Evolutionary conservation across 2,329 filamentous ascomycete genomes (phyloP), one percentile per base, ranked within the genome.

Genomic region (Paecilomyces dactylethromorphus): DNA sequence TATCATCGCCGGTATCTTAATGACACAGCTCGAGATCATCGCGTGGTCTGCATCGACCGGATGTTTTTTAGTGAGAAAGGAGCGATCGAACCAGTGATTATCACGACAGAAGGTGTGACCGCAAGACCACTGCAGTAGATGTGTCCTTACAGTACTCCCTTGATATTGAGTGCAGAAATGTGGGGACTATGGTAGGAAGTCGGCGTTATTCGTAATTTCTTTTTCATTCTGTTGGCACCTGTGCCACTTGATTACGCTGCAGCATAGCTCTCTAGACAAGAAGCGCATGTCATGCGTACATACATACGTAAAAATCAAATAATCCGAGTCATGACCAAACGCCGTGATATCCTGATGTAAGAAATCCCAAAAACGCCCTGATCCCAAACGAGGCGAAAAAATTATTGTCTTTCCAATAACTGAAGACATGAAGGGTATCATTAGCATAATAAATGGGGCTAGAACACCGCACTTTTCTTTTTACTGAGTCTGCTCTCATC

Each of bases 381-480:
- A 52, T 26, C 12, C 49, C 18, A 22, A 24, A 24, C 49, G 24
- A 24, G 12, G 6, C 21, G 21, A 24, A 22, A 52, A 22, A 12
- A 52, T 8, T 4, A 4, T 2, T 7, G 13, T 2, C 12, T 3
- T 22, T 22, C 3, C 49, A 12, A 51, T 51, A 18, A 22, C 24
- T 26, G 3, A 52, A 52, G 21, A 24, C 21, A 22, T 13, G 4
- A 52, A 26, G 50, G 50, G 50, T 54, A 54, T 32, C 26, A n/a
- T 31, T 8, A 33, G 33, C 12, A 18, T 26, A 35, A 33, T 26
- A 54, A 59, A 12, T 5, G 31, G 26, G 7, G 35, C 15, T 54
- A 79, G 64, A 79, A 79, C 67, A 79, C 76, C 33, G 77, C 77
- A 68, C 77, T 79, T 64, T 73, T 69, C 68, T 80, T 79, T 66